These are phyloP conservation scores for Pseudogymnoascus verrucosus DNA, from an alignment of 2,329 filamentous ascomycete genomes.

Conservation along the genomic window DNA sequence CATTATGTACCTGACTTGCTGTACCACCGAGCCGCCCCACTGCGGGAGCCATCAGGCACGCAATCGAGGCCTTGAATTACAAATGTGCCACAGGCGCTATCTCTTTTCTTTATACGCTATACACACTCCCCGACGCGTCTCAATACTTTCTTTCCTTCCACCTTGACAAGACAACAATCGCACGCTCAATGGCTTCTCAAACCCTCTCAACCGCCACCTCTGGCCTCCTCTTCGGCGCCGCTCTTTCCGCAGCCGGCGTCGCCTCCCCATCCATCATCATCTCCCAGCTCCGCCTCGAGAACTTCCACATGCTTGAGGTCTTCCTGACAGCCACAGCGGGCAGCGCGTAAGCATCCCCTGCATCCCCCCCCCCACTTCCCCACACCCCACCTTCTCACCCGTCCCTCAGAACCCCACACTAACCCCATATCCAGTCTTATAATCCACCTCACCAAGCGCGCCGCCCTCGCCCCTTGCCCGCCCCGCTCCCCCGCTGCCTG, in stretches of 20 bases:
- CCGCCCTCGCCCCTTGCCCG: conserved; percentile 17
- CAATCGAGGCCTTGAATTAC: not conserved
- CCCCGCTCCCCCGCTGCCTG: conserved; percentile 45
- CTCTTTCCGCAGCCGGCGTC: conserved; percentile 52
- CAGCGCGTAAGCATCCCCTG: conserved; percentile 44
- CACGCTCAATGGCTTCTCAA: not conserved
- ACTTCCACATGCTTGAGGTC: conserved; percentile 59
- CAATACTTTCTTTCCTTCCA: not conserved
- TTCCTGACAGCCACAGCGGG: conserved; percentile 55
- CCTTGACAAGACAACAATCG: not conserved
- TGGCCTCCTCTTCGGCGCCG: conserved; percentile 54
- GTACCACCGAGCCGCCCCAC: not conserved
- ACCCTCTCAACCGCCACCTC: conserved; percentile 33
- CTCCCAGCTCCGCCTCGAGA: conserved; percentile 49
- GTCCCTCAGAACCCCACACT: conserved; percentile 16
- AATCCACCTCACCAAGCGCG: not conserved
- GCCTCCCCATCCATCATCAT: conserved; percentile 52
- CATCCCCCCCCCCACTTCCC: conserved; percentile 32
- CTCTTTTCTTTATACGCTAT: not conserved
- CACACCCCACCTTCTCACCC: conserved; percentile 38
- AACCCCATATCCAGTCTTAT: not conserved
- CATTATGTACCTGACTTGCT: not conserved
- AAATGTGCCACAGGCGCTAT: not conserved
- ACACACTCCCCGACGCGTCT: not conserved
- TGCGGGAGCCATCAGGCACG: not conserved